phyloP scores from a whole-genome alignment of 192 early-diverging fungal genomes.

The Coemansia sp. region DNA sequence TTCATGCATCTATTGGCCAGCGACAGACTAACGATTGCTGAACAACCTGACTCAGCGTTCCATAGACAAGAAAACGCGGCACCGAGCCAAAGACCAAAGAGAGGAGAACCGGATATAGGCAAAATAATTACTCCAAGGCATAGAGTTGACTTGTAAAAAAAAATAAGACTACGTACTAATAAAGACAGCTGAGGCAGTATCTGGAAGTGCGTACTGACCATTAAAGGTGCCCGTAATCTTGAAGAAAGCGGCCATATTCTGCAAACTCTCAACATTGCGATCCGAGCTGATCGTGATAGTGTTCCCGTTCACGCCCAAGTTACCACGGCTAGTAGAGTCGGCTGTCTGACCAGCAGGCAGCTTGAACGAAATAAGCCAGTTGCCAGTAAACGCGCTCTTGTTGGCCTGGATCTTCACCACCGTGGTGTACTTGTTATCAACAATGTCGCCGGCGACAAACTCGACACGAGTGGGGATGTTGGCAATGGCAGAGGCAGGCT shows the following conservation, averaged over 20 bases:
- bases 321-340: slow-evolving; percentile 44
- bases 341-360: slow-evolving; percentile 43
- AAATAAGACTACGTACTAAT: slow-evolving; percentile 12
- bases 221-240: slow-evolving; percentile 39
- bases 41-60: neutral
- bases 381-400: slow-evolving; percentile 39
- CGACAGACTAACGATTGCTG: neutral
- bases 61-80: neutral
- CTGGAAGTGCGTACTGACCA: slow-evolving; percentile 37
- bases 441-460: slow-evolving; percentile 41
- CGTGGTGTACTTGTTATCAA: slow-evolving; percentile 36
- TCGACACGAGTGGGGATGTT: slow-evolving; percentile 47
- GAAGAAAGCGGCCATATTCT: slow-evolving; percentile 52
- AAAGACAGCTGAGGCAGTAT: slow-evolving; percentile 32
- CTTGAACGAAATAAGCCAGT: slow-evolving; percentile 50
- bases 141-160: neutral
- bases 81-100: neutral
- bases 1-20: neutral
- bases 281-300: slow-evolving; percentile 44
- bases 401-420: slow-evolving; percentile 53
- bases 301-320: slow-evolving; percentile 19
- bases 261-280: slow-evolving; percentile 20
- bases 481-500: slow-evolving; percentile 35
- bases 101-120: neutral
- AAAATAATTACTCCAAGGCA: neutral